Base-by-base conservation (phyloP, 2,329 filamentous ascomycete species). In the Chaetoscypha palmicola region DNA sequence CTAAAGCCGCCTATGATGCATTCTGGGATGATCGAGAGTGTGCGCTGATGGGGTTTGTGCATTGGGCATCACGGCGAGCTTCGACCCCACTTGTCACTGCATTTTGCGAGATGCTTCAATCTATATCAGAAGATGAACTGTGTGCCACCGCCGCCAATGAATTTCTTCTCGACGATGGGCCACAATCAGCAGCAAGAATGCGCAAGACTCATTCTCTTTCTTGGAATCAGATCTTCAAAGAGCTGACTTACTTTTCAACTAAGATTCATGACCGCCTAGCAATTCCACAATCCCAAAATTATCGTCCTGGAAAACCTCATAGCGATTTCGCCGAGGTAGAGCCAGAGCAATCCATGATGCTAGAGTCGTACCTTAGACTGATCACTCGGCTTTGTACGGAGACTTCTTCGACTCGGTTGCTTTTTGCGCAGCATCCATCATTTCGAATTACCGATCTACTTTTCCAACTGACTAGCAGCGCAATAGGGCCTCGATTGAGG, bases 21-120 rank as follows among this genome's bases (percentile, higher is more conserved):
- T 97, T 97, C 55, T 98, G 92, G 92, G 77, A 77, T 23, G 90
- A 96, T 59, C 81, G 85, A 2, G 92, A 98, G 57, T 89, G 89
- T 59, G 95, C 96, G 55, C 70, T 98, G 23, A 86, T 90, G 50
- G 92, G 92, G 0, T 98, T 98, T 61, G 74, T 98, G 62, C 86
- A 94, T 52, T 98, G 92, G 92, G 86, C 90, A n/a, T 95, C 92
- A 3, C 83, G 88, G 55, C 77, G 92, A 56, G 89, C 94, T 48
- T 95, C 94, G 0, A 96, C 94, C 0, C 92, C 92, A n/a, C 76
- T 95, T 19, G 90, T 94, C 47, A 92, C 88, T 49, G 90, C 91
- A 10, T 98, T 97, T 57, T 98, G 92, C 64, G 91, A 97, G 61
- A 91, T 98, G 81, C 71, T 98, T 12, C 86, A 89, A 58, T 84